Evolutionary conservation across 768 basidiomycete species (phyloP).

Genomic region (Tephrocybe sp.): DNA sequence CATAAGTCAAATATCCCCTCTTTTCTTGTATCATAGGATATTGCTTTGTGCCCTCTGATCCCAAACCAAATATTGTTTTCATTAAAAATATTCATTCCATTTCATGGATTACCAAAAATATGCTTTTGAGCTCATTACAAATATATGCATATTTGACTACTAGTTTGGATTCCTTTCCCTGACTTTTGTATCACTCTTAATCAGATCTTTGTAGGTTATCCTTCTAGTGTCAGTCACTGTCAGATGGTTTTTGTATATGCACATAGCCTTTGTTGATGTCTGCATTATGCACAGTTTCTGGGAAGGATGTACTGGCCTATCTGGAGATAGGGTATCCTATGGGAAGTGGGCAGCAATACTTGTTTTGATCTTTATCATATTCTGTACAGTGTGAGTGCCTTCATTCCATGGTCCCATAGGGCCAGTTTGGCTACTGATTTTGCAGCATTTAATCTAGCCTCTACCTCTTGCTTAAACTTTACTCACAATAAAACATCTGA

Average conservation of each 20-base stretch:
- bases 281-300: constrained; percentile 44
- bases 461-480: too few relatives aligned
- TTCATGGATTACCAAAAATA: constrained; percentile 56
- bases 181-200: constrained; percentile 28
- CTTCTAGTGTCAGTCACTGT: constrained; percentile 39
- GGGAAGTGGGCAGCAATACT: too few relatives aligned
- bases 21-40: too few relatives aligned
- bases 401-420: too few relatives aligned
- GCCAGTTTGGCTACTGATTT: too few relatives aligned
- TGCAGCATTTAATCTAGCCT: too few relatives aligned
- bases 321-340: constrained; percentile 36
- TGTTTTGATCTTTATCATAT: too few relatives aligned
- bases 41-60: too few relatives aligned
- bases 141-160: constrained; percentile 24
- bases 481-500: too few relatives aligned
- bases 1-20: too few relatives aligned
- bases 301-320: constrained; percentile 49
- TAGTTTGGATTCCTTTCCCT: constrained; percentile 20
- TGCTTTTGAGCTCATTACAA: constrained; percentile 37
- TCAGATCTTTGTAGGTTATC: constrained; percentile 49
- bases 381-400: too few relatives aligned
- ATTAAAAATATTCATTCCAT: constrained; percentile 56
- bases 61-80: too few relatives aligned
- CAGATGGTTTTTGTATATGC: constrained; percentile 41
- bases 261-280: constrained; percentile 50